Conservation (phyloP, 2,329 filamentous ascomycete species). For the Ophiostoma triangulosporum region DNA sequence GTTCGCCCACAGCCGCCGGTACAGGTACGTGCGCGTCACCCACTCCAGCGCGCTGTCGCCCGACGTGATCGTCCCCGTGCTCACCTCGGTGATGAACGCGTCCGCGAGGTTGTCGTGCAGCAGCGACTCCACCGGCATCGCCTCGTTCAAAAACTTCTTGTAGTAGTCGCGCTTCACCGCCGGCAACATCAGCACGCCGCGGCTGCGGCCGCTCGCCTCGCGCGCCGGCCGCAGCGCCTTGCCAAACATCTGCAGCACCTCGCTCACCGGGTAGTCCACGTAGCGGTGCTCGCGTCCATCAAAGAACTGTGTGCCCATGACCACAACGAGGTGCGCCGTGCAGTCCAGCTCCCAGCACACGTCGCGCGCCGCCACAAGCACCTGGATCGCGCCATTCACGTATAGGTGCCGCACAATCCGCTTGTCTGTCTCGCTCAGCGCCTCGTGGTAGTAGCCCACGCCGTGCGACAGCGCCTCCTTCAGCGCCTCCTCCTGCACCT, state of each 20-base stretch:
- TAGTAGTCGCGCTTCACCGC: constrained; percentile 94
- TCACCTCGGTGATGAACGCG: constrained; percentile 93
- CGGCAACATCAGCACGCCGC: constrained; percentile 92
- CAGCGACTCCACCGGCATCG: constrained; percentile 87
- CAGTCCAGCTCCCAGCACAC: constrained; percentile 92
- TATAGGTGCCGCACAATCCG: constrained; percentile 89
- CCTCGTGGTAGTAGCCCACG: constrained; percentile 95
- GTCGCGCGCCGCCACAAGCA: constrained; percentile 64
- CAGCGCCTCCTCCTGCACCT: constrained; percentile 73
- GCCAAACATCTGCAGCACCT: constrained; percentile 96
- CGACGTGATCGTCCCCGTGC: constrained; percentile 86
- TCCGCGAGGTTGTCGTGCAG: constrained; percentile 86
- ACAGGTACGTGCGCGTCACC: constrained; percentile 98
- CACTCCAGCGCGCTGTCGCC: constrained; percentile 97
- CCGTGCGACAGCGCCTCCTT: constrained; percentile 86
- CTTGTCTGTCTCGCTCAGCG: constrained; percentile 76
- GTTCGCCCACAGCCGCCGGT: constrained; percentile 84
- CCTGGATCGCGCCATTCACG: constrained; percentile 76
- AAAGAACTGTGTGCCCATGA: constrained; percentile 97
- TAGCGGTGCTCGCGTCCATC: constrained; percentile 95
- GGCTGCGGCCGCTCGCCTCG: constrained; percentile 68
- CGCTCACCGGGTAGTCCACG: constrained; percentile 86
- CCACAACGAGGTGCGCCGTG: constrained; percentile 77
- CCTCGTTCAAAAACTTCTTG: constrained; percentile 96
- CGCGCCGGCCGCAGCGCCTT: constrained; percentile 69